Percentiles rank a stretch among this genome's conserved stretches.
These are phyloP conservation scores for Tulasnella sp. DNA, from an alignment of 768 basidiomycete genomes.

Conservation along the genomic window DNA sequence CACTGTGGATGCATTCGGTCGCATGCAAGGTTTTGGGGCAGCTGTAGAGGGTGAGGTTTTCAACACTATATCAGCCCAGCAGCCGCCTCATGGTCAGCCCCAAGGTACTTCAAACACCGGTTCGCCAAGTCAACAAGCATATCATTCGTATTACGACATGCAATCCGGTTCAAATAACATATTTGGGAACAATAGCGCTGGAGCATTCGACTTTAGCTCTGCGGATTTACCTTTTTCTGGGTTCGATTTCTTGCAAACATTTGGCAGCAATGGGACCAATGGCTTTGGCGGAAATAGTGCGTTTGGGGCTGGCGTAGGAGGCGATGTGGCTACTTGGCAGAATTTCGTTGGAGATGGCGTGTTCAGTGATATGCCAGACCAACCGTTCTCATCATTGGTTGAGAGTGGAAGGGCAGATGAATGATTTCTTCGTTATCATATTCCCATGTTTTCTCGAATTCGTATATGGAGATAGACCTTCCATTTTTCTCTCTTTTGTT, in stretches of 20 bases:
- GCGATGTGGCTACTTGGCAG: slow-evolving; percentile 27
- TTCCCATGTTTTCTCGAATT: too few species aligned
- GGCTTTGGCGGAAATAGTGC: neutral
- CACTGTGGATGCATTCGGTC: neutral
- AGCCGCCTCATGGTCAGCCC: neutral
- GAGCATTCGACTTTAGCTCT: slow-evolving; percentile 40
- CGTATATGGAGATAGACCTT: too few species aligned
- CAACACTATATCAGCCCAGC: neutral
- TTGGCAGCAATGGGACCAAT: slow-evolving; percentile 29
- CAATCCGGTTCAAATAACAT: slow-evolving; percentile 33
- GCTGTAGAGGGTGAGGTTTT: neutral
- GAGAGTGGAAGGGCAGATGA: neutral
- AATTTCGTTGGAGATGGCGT: slow-evolving; percentile 35
- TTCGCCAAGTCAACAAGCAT: slow-evolving; percentile 7
- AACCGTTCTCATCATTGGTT: slow-evolving; percentile 13
- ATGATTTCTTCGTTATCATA: neutral
- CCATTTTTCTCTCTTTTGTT: too few species aligned
- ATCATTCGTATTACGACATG: slow-evolving; percentile 6
- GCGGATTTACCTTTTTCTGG: slow-evolving; percentile 72
- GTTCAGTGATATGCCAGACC: slow-evolving; percentile 17
- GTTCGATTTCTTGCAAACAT: slow-evolving; percentile 70
- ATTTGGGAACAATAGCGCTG: slow-evolving; percentile 26
- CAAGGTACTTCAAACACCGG: neutral
- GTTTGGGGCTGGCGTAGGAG: neutral
- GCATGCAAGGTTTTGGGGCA: neutral